Evolutionary conservation across 495 filamentous ascomycete genomes (phyloP), one percentile per base, ranked within the genome.

Genomic region (Penicillium fimorum): DNA sequence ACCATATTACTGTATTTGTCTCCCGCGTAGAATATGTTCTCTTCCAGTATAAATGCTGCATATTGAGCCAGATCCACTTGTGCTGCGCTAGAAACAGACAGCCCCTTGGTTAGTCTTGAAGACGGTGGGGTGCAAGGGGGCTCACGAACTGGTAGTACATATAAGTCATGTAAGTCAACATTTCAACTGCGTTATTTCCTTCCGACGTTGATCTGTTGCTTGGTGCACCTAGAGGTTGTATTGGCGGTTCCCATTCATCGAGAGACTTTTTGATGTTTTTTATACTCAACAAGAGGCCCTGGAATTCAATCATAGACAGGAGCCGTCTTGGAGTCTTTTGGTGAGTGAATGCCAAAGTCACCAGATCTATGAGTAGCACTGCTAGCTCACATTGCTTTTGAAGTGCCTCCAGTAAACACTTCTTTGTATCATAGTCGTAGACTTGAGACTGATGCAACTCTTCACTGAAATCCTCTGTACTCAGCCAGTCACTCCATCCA

Each of bases 71-170:
- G 54, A 22, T 66, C 60, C 6, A 73, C 61, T 5, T 58, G 55
- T 1, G 70, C 70, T 3, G 65, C 57, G 25, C 68, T 70, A 47
- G 7, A 33, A 22, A 24, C 12, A 27, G 11, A 15, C 1, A 51
- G 15, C 10, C 17, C 32, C 15, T 15, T 24, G 15, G 13, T n/a
- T 24, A 25, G 25, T 22, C 11, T 24, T 35, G 11, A 10, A 2
- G 22, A 3, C 35, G 10, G 15, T 12, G 4, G 3, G 5, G 3
- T 24, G 12, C 9, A 18, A 18, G 20, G 17, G 32, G 13, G 2
- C 6, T n/a, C 3, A 43, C 75, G 60, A 67, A 81, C 78, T 76
- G 70, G 53, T 79, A 81, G 43, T 77, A 78, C 76, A 80, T 81
- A 44, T 74, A 77, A 47, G 78, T 78, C 44, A 79, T 55, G 32